Base-by-base conservation (phyloP, 306 rosid species). In the Mimosa bimucronata region DNA sequence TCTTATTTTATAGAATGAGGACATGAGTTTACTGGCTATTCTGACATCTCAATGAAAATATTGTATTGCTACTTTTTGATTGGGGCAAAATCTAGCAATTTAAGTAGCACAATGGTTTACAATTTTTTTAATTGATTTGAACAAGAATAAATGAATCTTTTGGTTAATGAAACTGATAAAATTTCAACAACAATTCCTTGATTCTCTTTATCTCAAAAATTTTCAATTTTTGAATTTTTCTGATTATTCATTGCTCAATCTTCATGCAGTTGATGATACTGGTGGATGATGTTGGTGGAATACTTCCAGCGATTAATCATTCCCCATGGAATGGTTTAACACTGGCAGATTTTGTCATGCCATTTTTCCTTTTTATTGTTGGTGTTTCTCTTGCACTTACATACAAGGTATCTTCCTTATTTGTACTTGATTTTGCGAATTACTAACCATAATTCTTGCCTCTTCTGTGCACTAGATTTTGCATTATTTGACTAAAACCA, bases 261-360 rank as follows among this genome's bases (percentile, higher is more conserved):
- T 65, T 76, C 75, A 79, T 88, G 90, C 93, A 96, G 99, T 83
- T 96, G 78, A 96, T 96, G 99, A 91, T 96, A 85, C 46, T 96
- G 73, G 99, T 93, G 87, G 99, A 96, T 65, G 88, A 96, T 87
- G 91, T 81, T 71, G 99, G 99, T 78, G 98, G 98, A 83, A 42
- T 87, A 15, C 9, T 91, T 74, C 97, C 99, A 6, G 88, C 99
- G 11, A 89, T 96, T 31, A 93, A 96, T 81, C 99, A 96, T 85
- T 89, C 99, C 50, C 99, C 99, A 28, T 96, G 99, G 99, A 75
- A 93, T 89, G 99, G 99, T 37, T 82, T 96, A 78, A 93, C 97
- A 61, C 85, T 96, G 9, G 99, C 99, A 57, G 99, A 96, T 81
- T 84, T 86, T 73, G 98, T 96, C 73, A 96, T 93, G 99, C 98